Percentiles rank a stretch among this genome's conserved stretches.
phyloP scores from a whole-genome alignment of 371 early-diverging fungal genomes.

The Rhizopus microsporus region DNA sequence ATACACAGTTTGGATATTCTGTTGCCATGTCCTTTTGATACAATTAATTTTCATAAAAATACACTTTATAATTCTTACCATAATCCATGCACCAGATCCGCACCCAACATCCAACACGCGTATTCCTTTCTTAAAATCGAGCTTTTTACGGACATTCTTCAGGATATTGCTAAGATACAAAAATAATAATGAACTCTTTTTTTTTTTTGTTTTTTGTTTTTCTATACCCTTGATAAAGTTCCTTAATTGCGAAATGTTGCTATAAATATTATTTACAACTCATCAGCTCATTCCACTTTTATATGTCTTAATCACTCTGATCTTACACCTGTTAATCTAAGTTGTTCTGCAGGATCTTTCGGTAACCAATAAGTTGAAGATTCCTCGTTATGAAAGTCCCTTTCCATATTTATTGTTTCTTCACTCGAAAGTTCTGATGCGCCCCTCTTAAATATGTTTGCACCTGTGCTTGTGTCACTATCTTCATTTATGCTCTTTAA shows the following conservation, averaged over 20 bases:
- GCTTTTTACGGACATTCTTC: neutral
- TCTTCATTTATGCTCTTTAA: no score
- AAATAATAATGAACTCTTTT: neutral
- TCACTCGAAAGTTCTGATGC: no score
- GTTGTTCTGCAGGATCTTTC: conserved; percentile 17
- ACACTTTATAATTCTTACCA: conserved; percentile 10
- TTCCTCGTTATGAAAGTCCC: conserved; percentile 18
- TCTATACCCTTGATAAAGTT: neutral
- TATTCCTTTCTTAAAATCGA: neutral
- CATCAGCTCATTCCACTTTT: neutral
- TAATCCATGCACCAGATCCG: conserved; percentile 22
- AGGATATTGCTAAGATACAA: neutral
- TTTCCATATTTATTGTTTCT: no score
- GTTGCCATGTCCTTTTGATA: conserved; percentile 5
- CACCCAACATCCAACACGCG: conserved; percentile 13
- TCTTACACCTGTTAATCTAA: conserved; percentile 17
- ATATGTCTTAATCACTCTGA: neutral
- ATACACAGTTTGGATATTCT: neutral
- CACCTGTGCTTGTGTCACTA: no score
- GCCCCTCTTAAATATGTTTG: no score
- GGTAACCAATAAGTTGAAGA: conserved; percentile 18
- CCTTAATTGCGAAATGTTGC: conserved; percentile 1
- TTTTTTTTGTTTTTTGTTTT: neutral
- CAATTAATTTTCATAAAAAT: no score
- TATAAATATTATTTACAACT: neutral